A percentile compares a stretch with the other conserved stretches of the same genome.
phyloP scores from a whole-genome alignment of 139 green algal species.

The Chlamydomonas eustigma region DNA sequence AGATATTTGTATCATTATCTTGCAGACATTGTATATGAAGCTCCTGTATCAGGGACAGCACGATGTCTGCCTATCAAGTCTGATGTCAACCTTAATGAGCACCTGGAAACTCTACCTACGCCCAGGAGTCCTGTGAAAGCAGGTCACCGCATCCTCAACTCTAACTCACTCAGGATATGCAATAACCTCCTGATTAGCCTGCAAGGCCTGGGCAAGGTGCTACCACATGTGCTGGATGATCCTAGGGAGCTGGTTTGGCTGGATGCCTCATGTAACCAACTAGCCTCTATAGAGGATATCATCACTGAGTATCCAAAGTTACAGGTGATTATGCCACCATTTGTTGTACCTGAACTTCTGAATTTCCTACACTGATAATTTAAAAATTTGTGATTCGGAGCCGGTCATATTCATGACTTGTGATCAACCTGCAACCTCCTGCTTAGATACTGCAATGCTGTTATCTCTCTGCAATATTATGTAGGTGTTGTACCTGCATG shows the following conservation, averaged over 20 bases:
- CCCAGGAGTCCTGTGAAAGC: background rate
- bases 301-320: conserved; percentile 36
- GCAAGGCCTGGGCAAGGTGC: conserved; percentile 4
- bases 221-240: conserved; percentile 17
- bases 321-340: conserved; percentile 16
- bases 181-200: conserved; percentile 23
- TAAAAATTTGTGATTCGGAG: no score
- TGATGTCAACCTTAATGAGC: background rate
- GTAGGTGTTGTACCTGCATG: conserved; percentile 49
- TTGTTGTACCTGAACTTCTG: background rate
- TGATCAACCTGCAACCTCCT: no score
- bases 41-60: background rate
- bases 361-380: no score
- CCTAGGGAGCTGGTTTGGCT: conserved; percentile 40
- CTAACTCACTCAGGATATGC: conserved; percentile 5
- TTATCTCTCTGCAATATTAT: conserved; percentile 1
- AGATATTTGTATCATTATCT: background rate
- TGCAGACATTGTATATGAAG: conserved; percentile 6
- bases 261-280: conserved; percentile 34
- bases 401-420: no score
- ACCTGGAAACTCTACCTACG: background rate
- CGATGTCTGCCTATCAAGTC: background rate
- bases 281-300: conserved; percentile 32
- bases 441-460: no score
- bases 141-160: background rate